Conservation (phyloP, 495 filamentous ascomycete genomes). For the Penicillium canescens region DNA sequence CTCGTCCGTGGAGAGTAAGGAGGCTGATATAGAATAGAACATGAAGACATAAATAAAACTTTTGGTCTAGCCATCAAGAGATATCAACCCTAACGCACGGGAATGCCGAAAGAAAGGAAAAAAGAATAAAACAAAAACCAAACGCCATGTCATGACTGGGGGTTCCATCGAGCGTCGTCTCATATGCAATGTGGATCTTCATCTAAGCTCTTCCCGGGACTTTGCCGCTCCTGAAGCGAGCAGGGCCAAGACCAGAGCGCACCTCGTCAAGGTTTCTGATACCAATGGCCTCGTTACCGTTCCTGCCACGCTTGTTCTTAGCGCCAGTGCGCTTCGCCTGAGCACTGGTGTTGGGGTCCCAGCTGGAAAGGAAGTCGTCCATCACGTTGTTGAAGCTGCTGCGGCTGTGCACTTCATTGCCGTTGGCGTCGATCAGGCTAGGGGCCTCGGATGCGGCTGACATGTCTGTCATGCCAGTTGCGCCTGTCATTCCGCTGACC, state of each 20-base stretch:
- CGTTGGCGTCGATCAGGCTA: constrained; percentile 39
- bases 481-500: constrained; percentile 53
- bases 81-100: constrained; percentile 18
- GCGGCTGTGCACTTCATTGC: constrained; percentile 51
- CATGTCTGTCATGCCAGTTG: constrained; percentile 43
- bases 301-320: constrained; percentile 68
- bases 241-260: constrained; percentile 74
- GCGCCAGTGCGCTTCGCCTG: constrained; percentile 63
- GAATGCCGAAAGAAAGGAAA: constrained; percentile 18
- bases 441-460: constrained; percentile 49
- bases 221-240: constrained; percentile 38
- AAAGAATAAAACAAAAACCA: constrained; percentile 14
- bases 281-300: constrained; percentile 77
- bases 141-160: constrained; percentile 30
- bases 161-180: constrained; percentile 29
- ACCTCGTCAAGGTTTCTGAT: constrained; percentile 91
- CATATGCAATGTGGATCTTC: constrained; percentile 17
- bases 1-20: constrained; percentile 4
- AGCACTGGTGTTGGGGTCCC: constrained; percentile 62
- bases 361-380: constrained; percentile 85
- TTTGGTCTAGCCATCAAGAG: constrained; percentile 23
- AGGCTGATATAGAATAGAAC: background rate
- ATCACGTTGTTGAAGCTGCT: constrained; percentile 84
- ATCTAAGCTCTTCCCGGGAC: constrained; percentile 33
- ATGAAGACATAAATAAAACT: constrained; percentile 19